Evolutionary conservation across 768 basidiomycete species (phyloP).

Genomic region (Tulasnella sp.): DNA sequence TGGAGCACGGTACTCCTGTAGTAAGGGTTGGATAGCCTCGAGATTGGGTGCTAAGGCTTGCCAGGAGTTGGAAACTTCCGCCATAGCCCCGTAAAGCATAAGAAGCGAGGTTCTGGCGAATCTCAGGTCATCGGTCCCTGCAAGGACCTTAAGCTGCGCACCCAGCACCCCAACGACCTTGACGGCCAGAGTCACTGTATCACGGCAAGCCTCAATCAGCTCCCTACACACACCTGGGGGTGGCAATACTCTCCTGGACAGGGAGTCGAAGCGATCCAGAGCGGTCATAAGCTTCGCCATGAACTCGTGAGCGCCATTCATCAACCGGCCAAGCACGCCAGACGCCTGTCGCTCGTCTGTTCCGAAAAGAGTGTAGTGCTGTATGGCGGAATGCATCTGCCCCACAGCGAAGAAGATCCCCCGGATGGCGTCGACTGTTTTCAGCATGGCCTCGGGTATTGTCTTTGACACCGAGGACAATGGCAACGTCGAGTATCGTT

Average conservation of each 20-base stretch:
- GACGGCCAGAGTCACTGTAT: conserved; percentile 76
- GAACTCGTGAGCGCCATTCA: conserved; percentile 77
- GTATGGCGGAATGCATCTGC: conserved; percentile 84
- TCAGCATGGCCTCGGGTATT: conserved; percentile 65
- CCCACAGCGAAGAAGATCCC: conserved; percentile 89
- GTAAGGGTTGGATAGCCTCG: conserved; percentile 61
- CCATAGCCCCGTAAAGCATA: conserved; percentile 83
- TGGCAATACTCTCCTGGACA: conserved; percentile 57
- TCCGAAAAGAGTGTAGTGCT: conserved; percentile 80
- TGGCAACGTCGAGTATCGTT: conserved; percentile 77
- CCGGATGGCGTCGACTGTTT: conserved; percentile 81
- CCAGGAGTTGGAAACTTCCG: conserved; percentile 87
- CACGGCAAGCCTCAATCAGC: conserved; percentile 78
- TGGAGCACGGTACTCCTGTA: conserved; percentile 48
- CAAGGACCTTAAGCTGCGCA: conserved; percentile 74
- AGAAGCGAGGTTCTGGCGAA: conserved; percentile 83
- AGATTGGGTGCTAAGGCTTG: conserved; percentile 66
- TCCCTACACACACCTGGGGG: conserved; percentile 75
- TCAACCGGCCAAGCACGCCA: conserved; percentile 73
- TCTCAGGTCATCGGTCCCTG: conserved; percentile 72
- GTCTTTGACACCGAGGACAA: conserved; percentile 56
- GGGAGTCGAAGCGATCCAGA: conserved; percentile 85
- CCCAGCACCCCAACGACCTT: conserved; percentile 83
- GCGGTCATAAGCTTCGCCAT: conserved; percentile 82
- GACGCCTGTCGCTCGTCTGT: conserved; percentile 75